A percentile compares a stretch with the other conserved stretches of the same genome.
These are phyloP conservation scores for Waltiozyma sp. DNA, from an alignment of 1,139 yeast species.

Conservation along the genomic window DNA sequence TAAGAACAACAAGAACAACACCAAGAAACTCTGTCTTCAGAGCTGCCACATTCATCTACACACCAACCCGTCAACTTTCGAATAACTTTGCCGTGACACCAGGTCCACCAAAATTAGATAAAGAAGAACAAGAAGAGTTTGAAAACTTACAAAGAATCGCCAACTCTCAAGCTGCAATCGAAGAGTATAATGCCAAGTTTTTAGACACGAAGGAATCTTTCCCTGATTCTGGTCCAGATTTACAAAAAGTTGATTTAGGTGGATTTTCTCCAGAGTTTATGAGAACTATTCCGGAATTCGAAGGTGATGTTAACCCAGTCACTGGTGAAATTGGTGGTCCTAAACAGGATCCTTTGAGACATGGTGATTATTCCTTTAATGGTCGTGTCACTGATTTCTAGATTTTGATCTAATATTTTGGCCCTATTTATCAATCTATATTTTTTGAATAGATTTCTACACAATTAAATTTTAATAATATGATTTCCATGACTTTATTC, in stretches of 20 bases:
- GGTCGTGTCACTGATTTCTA: conserved; percentile 94
- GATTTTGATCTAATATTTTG: too few relatives aligned
- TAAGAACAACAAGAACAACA: too few relatives aligned
- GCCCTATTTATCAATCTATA: too few relatives aligned
- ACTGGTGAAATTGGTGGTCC: conserved; percentile 98
- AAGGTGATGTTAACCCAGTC: conserved; percentile 84
- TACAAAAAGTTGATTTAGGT: conserved; percentile 44
- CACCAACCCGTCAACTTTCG: not conserved
- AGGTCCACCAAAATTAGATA: conserved; percentile 76
- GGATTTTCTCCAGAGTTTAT: conserved; percentile 58
- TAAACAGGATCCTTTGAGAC: conserved; percentile 92
- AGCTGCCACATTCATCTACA: not conserved
- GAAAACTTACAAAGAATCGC: conserved; percentile 78
- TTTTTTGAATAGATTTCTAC: too few relatives aligned
- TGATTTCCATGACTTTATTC: too few relatives aligned
- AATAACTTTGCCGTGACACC: not conserved
- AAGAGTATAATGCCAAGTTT: conserved; percentile 54
- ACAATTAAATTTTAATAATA: too few relatives aligned
- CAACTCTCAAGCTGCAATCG: conserved; percentile 68
- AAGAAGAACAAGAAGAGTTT: conserved; percentile 87
- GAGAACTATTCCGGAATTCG: conserved; percentile 86
- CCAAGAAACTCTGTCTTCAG: not conserved
- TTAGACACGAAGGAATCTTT: conserved; percentile 11
- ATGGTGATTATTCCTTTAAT: conserved; percentile 90
- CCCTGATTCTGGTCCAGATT: conserved; percentile 25